These are phyloP conservation scores for Escovopsis sp. DNA, from an alignment of 2,329 filamentous ascomycete species.

Conservation along the genomic window DNA sequence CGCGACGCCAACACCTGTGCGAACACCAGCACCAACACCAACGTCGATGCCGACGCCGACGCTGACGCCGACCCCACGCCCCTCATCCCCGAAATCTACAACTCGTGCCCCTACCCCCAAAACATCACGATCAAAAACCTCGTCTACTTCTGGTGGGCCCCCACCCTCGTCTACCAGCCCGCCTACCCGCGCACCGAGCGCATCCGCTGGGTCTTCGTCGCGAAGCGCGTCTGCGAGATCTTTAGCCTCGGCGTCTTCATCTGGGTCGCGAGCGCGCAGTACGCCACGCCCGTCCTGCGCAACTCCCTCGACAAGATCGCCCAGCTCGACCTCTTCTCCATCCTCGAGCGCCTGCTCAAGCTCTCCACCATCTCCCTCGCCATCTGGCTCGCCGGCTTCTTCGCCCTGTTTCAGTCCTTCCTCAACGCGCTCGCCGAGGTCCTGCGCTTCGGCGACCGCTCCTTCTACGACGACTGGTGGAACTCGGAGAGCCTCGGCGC, in stretches of 20 bases:
- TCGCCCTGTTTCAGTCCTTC: slow-evolving; percentile 85
- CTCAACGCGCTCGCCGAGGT: slow-evolving; percentile 86
- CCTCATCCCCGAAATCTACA: slow-evolving; percentile 68
- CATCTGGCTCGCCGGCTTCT: slow-evolving; percentile 96
- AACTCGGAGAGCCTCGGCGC: slow-evolving; percentile 72
- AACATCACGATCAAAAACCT: slow-evolving; percentile 86
- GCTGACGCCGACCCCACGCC: slow-evolving; percentile 38
- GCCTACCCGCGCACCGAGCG: slow-evolving; percentile 75
- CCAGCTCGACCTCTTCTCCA: slow-evolving; percentile 62
- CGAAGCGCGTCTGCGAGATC: slow-evolving; percentile 67
- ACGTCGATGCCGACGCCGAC: too few species aligned
- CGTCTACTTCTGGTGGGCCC: slow-evolving; percentile 95
- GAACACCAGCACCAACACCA: too few species aligned
- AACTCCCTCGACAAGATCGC: slow-evolving; percentile 86
- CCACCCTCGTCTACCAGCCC: slow-evolving; percentile 91
- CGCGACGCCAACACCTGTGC: too few species aligned
- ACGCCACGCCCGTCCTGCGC: slow-evolving; percentile 73
- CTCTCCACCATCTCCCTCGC: slow-evolving; percentile 87
- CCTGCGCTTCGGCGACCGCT: slow-evolving; percentile 76
- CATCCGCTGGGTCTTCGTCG: slow-evolving; percentile 78
- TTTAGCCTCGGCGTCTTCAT: slow-evolving; percentile 72
- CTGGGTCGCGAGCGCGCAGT: slow-evolving; percentile 90
- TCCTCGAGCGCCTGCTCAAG: slow-evolving; percentile 83
- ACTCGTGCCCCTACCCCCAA: slow-evolving; percentile 67
- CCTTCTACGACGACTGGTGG: slow-evolving; percentile 98